Evolutionary conservation across 1,139 yeast species (phyloP).

Genomic region (Scheffersomyces titani): DNA sequence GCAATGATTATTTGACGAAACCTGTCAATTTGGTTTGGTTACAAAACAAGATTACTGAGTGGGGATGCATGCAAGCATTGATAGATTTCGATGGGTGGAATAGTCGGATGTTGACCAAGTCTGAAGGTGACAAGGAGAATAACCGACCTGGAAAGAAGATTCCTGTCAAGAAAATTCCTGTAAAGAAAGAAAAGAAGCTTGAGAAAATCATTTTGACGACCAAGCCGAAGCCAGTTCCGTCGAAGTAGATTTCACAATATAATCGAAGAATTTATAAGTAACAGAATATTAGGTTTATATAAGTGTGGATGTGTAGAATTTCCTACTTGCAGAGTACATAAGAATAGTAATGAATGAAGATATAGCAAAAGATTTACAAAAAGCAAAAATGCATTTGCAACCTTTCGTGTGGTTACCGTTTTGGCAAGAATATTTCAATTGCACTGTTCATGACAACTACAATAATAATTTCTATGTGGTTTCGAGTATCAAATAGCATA

Average conservation of each 20-base stretch:
- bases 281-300: not conserved
- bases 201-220: not conserved
- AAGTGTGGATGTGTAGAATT: too few species aligned
- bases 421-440: not conserved
- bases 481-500: not conserved
- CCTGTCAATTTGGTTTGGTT: conserved; percentile 96
- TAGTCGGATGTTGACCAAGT: conserved; percentile 18
- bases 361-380: too few species aligned
- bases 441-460: not conserved
- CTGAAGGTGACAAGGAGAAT: conserved; percentile 5
- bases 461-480: too few species aligned
- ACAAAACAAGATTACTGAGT: conserved; percentile 89
- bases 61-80: conserved; percentile 98
- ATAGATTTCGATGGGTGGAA: conserved; percentile 97
- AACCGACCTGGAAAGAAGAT: not conserved
- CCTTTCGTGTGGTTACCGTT: not conserved
- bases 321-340: too few species aligned
- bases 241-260: not conserved
- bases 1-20: conserved; percentile 94
- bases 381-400: not conserved
- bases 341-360: not conserved
- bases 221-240: not conserved
- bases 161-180: not conserved
- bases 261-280: not conserved
- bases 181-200: not conserved